These are phyloP conservation scores for Gypsophila paniculata DNA, from an alignment of 179 eudicot species.

Conservation along the genomic window DNA sequence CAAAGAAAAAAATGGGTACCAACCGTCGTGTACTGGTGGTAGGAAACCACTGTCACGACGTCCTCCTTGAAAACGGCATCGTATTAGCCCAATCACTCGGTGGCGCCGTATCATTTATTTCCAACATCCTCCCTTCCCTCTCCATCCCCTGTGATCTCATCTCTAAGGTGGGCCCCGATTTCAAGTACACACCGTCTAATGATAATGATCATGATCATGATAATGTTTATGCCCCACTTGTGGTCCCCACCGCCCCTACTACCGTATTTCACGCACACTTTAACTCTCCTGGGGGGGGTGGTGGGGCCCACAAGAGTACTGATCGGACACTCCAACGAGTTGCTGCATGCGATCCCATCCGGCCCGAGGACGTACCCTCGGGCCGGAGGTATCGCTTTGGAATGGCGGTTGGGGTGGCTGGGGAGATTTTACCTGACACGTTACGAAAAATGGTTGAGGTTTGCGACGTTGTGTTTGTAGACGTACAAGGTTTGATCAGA, in stretches of 20 bases:
- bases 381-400: constrained; percentile 48
- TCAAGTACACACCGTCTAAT: constrained; percentile 31
- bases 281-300: constrained; percentile 23
- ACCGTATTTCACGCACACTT: constrained; percentile 88
- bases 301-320: constrained; percentile 11
- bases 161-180: constrained; percentile 75
- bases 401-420: constrained; percentile 85
- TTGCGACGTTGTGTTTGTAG: constrained; percentile 65
- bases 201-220: no score
- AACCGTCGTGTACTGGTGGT: constrained; percentile 54
- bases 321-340: constrained; percentile 72
- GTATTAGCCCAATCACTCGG: constrained; percentile 66
- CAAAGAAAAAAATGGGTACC: constrained; percentile 22
- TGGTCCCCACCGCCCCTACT: constrained; percentile 42
- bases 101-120: constrained; percentile 92
- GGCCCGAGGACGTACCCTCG: constrained; percentile 51
- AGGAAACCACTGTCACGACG: constrained; percentile 87
- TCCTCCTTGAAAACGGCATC: constrained; percentile 50
- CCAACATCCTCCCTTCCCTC: constrained; percentile 53
- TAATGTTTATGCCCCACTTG: constrained; percentile 37
- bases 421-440: constrained; percentile 72
- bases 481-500: constrained; percentile 73
- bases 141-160: constrained; percentile 38
- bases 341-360: constrained; percentile 58
- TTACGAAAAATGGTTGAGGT: constrained; percentile 54